Evolutionary conservation across 2,329 filamentous ascomycete genomes (phyloP).

Genomic region (Diaporthe sp.): DNA sequence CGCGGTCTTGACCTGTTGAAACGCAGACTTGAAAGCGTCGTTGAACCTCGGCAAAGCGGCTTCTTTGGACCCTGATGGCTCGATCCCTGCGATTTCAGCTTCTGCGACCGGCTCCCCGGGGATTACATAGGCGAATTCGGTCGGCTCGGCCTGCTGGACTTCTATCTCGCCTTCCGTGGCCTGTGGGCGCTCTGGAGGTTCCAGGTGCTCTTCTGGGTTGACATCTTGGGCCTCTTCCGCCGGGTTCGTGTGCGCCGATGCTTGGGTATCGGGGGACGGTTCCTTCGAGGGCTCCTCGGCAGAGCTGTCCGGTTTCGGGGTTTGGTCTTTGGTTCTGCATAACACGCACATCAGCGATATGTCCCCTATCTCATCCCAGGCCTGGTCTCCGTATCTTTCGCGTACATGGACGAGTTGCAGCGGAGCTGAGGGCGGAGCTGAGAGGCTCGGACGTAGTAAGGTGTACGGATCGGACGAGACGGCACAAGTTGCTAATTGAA

Average conservation of each 20-base stretch:
- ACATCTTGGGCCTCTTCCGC: conserved; percentile 6
- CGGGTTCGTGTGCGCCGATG: conserved; percentile 5
- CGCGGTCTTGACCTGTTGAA: conserved; percentile 33
- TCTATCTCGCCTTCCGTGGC: conserved; percentile 3
- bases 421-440: conserved; percentile 38
- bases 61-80: neutral
- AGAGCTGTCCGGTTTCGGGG: conserved; percentile 24
- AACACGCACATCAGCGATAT: neutral
- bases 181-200: conserved; percentile 18
- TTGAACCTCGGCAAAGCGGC: conserved; percentile 27
- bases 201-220: conserved; percentile 25
- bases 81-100: conserved; percentile 4
- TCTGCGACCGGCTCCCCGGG: conserved; percentile 19
- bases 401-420: conserved; percentile 40
- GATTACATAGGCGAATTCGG: neutral
- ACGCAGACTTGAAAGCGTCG: conserved; percentile 34
- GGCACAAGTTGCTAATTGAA: conserved; percentile 45
- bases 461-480: conserved; percentile 37
- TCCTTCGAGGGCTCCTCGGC: conserved; percentile 26
- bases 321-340: conserved; percentile 35
- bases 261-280: conserved; percentile 7
- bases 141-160: conserved; percentile 29
- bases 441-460: conserved; percentile 36
- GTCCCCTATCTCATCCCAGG: neutral
- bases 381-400: neutral